Evolutionary conservation across 148 eudicot genomes (phyloP).

Genomic region (Drosera capensis): DNA sequence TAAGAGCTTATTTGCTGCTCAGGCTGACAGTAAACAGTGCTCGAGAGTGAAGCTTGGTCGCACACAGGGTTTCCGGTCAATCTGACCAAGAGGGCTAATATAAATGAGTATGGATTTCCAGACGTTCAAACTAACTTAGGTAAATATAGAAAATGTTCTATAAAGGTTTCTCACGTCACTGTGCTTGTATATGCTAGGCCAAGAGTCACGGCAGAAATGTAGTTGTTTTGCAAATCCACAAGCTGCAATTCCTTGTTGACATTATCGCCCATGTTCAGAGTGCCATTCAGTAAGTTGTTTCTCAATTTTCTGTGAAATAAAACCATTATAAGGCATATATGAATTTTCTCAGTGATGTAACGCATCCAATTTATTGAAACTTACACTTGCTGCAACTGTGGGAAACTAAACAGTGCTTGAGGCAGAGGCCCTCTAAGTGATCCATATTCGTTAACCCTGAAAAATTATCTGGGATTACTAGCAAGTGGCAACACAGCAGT

Average conservation of each 20-base stretch:
- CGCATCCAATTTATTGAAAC: constrained; percentile 4
- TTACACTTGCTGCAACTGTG: constrained; percentile 65
- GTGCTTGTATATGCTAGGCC: constrained; percentile 51
- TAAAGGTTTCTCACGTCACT: constrained; percentile 39
- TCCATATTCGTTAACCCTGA: constrained; percentile 59
- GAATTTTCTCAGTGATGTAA: background rate
- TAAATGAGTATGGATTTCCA: background rate
- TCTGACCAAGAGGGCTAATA: constrained; percentile 15
- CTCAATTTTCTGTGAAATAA: constrained; percentile 49
- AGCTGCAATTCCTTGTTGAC: constrained; percentile 60
- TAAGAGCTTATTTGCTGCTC: constrained; percentile 43
- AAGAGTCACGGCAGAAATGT: constrained; percentile 53
- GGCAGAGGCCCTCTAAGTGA: constrained; percentile 63
- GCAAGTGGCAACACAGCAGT: background rate
- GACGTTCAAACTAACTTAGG: background rate
- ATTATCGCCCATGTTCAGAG: constrained; percentile 47
- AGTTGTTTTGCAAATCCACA: constrained; percentile 67
- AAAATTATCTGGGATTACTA: constrained; percentile 1
- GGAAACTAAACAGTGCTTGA: constrained; percentile 38
- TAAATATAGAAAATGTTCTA: background rate
- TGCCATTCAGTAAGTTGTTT: constrained; percentile 60
- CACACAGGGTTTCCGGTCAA: constrained; percentile 78
- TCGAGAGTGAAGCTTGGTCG: constrained; percentile 17
- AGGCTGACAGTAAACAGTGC: constrained; percentile 43
- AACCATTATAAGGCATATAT: background rate